These are phyloP conservation scores for Citeromyces hawaiiensis DNA, from an alignment of 1,139 yeast genomes.

Conservation along the genomic window DNA sequence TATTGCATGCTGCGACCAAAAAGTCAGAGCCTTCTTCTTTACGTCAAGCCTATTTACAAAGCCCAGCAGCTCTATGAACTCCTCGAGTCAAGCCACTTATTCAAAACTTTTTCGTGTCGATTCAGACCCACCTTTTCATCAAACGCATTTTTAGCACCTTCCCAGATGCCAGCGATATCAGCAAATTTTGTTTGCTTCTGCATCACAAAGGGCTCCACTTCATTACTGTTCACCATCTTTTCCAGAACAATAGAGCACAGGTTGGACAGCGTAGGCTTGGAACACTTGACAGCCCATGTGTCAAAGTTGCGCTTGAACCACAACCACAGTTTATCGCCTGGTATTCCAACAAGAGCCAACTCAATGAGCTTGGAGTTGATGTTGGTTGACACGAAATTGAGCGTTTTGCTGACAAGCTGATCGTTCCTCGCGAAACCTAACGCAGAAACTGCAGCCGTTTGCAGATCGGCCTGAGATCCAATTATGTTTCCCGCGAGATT, in stretches of 20 bases:
- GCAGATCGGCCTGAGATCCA: constrained; percentile 20
- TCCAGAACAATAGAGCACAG: constrained; percentile 25
- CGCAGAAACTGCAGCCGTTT: constrained; percentile 39
- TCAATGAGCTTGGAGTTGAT: constrained; percentile 42
- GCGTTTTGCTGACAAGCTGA: constrained; percentile 34
- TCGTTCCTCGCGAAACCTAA: constrained; percentile 31
- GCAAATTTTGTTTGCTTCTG: not conserved
- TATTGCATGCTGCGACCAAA: too few species aligned
- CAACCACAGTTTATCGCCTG: constrained; percentile 27
- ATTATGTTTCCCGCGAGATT: constrained; percentile 22
- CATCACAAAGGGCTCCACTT: not conserved
- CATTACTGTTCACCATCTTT: constrained; percentile 15
- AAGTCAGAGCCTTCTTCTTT: too few species aligned
- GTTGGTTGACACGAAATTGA: constrained; percentile 42
- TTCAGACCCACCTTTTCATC: not conserved
- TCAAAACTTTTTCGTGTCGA: not conserved
- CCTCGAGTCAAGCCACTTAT: not conserved
- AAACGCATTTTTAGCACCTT: not conserved
- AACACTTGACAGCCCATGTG: constrained; percentile 31
- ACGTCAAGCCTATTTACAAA: too few species aligned
- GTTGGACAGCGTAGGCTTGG: constrained; percentile 8
- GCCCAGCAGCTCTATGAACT: too few species aligned
- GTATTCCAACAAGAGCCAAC: constrained; percentile 37
- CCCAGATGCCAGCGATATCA: not conserved
- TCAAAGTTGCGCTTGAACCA: constrained; percentile 44